Base-by-base conservation (phyloP, 2,329 filamentous ascomycete genomes). In the Hypoxylon sp. region DNA sequence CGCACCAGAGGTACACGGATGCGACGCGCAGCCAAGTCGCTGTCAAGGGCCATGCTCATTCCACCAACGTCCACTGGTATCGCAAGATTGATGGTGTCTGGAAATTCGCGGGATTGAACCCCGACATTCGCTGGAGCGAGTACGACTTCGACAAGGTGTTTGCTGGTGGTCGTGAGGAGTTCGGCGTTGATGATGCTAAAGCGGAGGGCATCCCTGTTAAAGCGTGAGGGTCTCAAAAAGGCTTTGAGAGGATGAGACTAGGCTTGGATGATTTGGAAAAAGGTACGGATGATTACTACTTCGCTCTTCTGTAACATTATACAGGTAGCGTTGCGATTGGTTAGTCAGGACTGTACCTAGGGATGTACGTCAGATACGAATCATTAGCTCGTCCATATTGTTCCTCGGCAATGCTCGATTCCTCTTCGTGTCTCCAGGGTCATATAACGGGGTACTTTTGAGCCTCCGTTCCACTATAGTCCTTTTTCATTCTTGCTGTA, bases 21-120 rank as follows among this genome's bases (percentile, higher is more conserved):
- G 79, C 75, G n/a, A 81, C 78, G 34, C 73, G 84, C 63, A 72
- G 78, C 52, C 76, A 80, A 23, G 85, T 89, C 38, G 81, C 81
- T 60, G 81, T 87, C 75, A 89, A 89, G 79, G 88, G 88, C 65
- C 88, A 90, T 73, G 85, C 83, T 14, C 87, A 90, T 79, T 83
- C 83, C 61, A 84, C 83, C 72, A 87, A 87, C 75, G 83, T 82
- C 64, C 85, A 87, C 77, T 87, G 83, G 79, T 89, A 89, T 78
- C 79, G 79, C 60, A 88, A 87, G 79, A 74, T 88, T 48, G 78
- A 86, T 72, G 87, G 86, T n/a, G 82, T 84, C 48, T 89, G 87
- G 87, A 89, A 89, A 78, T 87, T 89, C 72, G 86, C 86, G 10
- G 86, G 86, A 2, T 79, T 89, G 59, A 79, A 80, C 70, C 86